These are phyloP conservation scores for Leishmania martiniquensis DNA, from an alignment of 208 protist species.

Conservation along the genomic window DNA sequence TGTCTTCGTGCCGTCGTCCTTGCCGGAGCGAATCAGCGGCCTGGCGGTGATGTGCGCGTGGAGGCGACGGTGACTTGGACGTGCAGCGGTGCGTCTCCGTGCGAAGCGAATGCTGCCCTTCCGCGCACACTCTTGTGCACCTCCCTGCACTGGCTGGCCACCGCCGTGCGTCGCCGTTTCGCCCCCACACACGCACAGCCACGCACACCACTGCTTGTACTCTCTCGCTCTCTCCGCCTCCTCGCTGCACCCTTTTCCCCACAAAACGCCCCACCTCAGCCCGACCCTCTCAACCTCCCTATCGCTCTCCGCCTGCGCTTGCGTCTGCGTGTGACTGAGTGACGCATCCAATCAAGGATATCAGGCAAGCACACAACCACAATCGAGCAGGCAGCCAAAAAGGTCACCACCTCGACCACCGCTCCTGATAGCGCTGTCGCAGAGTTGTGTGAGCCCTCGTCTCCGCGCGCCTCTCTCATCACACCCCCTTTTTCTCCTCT, in stretches of 20 bases:
- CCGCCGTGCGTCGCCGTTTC: not conserved
- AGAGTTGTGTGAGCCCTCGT: not conserved
- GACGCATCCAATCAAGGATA: not conserved
- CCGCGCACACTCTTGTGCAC: not conserved
- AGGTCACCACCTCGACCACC: not conserved
- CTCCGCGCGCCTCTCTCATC: not conserved
- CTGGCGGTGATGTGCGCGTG: too few species aligned
- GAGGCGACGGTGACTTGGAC: too few species aligned
- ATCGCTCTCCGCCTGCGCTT: not conserved
- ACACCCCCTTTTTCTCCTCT: not conserved
- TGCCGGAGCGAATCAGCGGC: too few species aligned
- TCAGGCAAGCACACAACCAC: not conserved
- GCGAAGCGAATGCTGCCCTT: not conserved
- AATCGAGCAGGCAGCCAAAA: not conserved
- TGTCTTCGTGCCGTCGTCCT: not conserved
- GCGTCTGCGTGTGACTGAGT: not conserved
- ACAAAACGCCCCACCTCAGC: not conserved
- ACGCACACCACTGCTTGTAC: too few species aligned
- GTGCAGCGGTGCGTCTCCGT: not conserved
- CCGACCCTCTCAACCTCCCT: not conserved
- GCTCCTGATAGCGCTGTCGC: not conserved
- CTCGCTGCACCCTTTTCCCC: not conserved
- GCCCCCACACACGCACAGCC: not conserved
- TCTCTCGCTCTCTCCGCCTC: not conserved
- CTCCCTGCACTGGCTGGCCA: not conserved